Evolutionary conservation across 1,139 yeast species (phyloP).

Genomic region (Lodderomyces elongisporus): DNA sequence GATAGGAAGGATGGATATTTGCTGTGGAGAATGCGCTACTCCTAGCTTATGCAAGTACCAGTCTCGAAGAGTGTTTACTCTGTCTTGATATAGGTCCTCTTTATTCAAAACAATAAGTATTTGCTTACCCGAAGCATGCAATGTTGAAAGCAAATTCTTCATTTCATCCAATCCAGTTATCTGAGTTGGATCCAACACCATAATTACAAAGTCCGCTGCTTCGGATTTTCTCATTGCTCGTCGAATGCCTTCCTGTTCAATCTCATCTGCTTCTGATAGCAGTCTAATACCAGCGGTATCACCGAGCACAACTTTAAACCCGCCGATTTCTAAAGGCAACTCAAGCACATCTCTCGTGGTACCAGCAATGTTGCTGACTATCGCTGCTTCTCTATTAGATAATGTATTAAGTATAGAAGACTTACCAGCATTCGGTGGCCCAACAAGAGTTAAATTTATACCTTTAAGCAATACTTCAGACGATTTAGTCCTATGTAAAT

Average conservation of each 20-base stretch:
- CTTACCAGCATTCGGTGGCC: slow-evolving; percentile 97
- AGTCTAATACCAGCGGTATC: slow-evolving; percentile 92
- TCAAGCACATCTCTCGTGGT: slow-evolving; percentile 90
- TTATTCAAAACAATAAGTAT: slow-evolving; percentile 55
- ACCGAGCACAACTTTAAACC: slow-evolving; percentile 77
- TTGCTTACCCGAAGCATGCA: slow-evolving; percentile 7
- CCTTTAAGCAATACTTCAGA: slow-evolving; percentile 72
- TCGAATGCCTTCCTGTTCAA: slow-evolving; percentile 80
- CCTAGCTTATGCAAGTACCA: slow-evolving; percentile 25
- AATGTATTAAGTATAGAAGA: slow-evolving; percentile 74
- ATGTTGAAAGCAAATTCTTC: background rate
- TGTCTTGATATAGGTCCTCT: slow-evolving; percentile 43
- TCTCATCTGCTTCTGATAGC: slow-evolving; percentile 42
- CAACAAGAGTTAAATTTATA: slow-evolving; percentile 66
- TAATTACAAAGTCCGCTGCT: slow-evolving; percentile 56
- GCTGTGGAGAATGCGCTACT: background rate
- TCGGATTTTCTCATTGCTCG: slow-evolving; percentile 61
- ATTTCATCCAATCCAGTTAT: background rate
- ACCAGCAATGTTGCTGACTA: slow-evolving; percentile 89
- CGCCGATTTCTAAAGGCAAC: slow-evolving; percentile 73
- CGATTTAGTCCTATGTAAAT: slow-evolving; percentile 47
- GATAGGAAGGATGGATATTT: slow-evolving; percentile 32
- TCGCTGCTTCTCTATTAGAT: slow-evolving; percentile 80
- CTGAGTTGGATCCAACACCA: slow-evolving; percentile 27
- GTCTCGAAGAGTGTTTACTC: slow-evolving; percentile 12